Evolutionary conservation across 495 filamentous ascomycete species (phyloP).

Genomic region (Podospora pseudoanserina): DNA sequence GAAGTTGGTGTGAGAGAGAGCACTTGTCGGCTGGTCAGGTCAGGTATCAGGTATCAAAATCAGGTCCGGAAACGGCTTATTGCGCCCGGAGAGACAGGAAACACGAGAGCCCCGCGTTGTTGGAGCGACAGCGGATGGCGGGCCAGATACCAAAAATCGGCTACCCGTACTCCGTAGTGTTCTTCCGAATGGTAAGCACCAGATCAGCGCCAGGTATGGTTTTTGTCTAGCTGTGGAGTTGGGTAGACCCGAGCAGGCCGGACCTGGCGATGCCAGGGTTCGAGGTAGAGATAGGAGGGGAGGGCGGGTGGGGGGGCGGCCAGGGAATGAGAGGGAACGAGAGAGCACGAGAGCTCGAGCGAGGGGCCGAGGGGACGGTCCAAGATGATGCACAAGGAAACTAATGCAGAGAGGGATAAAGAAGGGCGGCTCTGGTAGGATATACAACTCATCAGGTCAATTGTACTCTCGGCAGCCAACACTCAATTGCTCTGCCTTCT

Average conservation of each 20-base stretch:
- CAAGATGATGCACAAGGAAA: background rate
- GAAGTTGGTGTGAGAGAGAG: background rate
- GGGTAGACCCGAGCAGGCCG: constrained; percentile 8
- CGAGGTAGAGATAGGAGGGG: background rate
- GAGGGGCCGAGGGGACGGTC: background rate
- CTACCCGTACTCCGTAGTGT: constrained; percentile 5
- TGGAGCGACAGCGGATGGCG: constrained; percentile 20
- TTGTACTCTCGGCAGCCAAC: background rate
- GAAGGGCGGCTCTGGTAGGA: background rate
- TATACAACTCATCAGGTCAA: background rate
- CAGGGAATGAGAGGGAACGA: background rate
- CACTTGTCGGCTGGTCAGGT: background rate
- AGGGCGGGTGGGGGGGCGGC: background rate
- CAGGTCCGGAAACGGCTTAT: background rate
- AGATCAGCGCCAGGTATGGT: constrained; percentile 14
- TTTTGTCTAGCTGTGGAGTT: constrained; percentile 20
- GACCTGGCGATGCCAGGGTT: constrained; percentile 10
- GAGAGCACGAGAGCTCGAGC: background rate
- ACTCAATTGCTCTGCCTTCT: constrained; percentile 12
- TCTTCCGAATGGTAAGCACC: constrained; percentile 15
- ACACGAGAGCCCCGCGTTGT: constrained; percentile 6
- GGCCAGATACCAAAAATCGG: constrained; percentile 9
- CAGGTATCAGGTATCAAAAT: background rate
- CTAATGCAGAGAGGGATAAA: constrained; percentile 1
- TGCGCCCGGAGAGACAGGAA: background rate